Evolutionary conservation across 345 rosid species (phyloP).

Genomic region (Lepidium didymum): DNA sequence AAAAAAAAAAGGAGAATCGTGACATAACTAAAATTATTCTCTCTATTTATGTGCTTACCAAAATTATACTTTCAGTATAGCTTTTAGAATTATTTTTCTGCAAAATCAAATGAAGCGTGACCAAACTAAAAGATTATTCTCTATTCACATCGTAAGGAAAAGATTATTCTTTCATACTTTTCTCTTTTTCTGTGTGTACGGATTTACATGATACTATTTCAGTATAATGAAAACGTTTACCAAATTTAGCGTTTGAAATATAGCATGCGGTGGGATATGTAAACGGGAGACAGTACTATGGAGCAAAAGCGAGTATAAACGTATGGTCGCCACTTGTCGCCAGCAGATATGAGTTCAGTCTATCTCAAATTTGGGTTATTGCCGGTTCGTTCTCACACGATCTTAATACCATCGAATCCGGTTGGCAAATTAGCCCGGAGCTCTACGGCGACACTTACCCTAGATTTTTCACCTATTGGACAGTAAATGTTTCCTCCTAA

Average conservation of each 20-base stretch:
- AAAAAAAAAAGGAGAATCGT: constrained; percentile 3
- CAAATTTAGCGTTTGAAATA: not conserved
- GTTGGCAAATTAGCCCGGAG: constrained; percentile 99
- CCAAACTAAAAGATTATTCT: constrained; percentile 16
- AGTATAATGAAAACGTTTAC: not conserved
- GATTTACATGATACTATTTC: not conserved
- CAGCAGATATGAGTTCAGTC: constrained; percentile 79
- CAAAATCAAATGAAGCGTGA: constrained; percentile 2
- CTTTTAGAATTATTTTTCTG: no score
- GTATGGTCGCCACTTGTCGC: constrained; percentile 90
- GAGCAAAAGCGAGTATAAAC: constrained; percentile 94
- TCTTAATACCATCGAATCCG: constrained; percentile 98
- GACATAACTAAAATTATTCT: constrained; percentile 24
- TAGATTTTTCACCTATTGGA: constrained; percentile 98
- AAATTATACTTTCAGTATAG: no score
- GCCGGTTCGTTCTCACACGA: constrained; percentile 90
- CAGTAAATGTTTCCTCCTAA: constrained; percentile 40
- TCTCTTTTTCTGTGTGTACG: constrained; percentile 3
- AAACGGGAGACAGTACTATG: constrained; percentile 75
- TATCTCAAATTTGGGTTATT: constrained; percentile 94
- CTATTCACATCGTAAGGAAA: not conserved
- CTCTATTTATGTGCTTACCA: not conserved
- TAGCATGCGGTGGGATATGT: constrained; percentile 98
- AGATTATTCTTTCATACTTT: constrained; percentile 11
- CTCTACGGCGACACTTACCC: constrained; percentile 88